Base-by-base conservation (phyloP, 2,329 filamentous ascomycete species). In the Penicillium hesseltinei region DNA sequence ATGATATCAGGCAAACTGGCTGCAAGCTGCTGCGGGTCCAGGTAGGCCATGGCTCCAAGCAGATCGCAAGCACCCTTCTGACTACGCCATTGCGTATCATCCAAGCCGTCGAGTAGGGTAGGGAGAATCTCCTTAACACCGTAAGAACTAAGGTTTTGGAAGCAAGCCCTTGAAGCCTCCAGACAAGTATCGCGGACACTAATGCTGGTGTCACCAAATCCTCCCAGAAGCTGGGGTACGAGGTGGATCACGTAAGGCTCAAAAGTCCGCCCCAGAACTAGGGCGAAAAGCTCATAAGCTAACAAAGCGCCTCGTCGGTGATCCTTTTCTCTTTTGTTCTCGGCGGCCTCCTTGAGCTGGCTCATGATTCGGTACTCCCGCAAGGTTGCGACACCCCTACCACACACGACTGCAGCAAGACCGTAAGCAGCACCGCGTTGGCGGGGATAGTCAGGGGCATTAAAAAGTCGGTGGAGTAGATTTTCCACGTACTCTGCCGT, bases 41-140 rank as follows among this genome's bases (percentile, higher is more conserved):
- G 84, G 72, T 99, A 99, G 5, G 94, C 95, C 94, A 99, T 99
- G 61, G 94, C 94, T 73, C 94, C 94, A 15, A 99, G 83, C 27
- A 96, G 87, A 72, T 99, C 94, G 71, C 94, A 99, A 53, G 94
- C 94, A 66, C 95, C 94, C 78, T 96, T 96, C 77, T 99, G 97
- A 78, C 92, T 97, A 69, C 94, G 89, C 94, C 94, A 99, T 74
- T 97, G 93, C 52, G 90, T 86, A 63, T 99, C 94, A 62, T 97
- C 92, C 10, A 99, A 84, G 57, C 95, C 94, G 63, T 94, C 88
- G 2, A 99, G 83, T 8, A 99, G 83, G 13, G 90, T 96, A 4
- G 94, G 94, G 63, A 99, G 80, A 62, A 99, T 92, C 70, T 94
- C 84, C 77, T 96, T 96, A 58, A 99, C 95, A 73, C 94, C 94